Evolutionary conservation across 148 eudicot species (phyloP).

Genomic region (Chenopodium suecicum): DNA sequence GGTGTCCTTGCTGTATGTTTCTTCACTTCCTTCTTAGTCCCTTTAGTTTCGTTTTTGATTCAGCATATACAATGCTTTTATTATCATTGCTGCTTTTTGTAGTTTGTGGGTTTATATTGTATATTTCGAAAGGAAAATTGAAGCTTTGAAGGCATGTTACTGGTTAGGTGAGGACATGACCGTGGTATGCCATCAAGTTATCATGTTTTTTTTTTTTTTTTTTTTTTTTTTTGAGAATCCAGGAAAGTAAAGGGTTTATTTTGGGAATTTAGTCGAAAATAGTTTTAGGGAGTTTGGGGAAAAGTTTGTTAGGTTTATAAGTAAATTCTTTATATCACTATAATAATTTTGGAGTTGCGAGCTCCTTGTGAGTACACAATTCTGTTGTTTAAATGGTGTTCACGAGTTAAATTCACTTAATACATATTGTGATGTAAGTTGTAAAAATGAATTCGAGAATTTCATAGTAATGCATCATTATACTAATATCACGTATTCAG

Average conservation of each 20-base stretch:
- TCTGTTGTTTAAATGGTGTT: not conserved
- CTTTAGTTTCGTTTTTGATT: not conserved
- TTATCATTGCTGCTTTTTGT: not conserved
- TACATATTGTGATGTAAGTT: not conserved
- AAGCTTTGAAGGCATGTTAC: not conserved
- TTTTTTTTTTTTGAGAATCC: not conserved
- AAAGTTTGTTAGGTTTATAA: not conserved
- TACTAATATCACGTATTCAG: not conserved
- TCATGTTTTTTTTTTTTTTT: not conserved
- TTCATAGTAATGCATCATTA: not conserved
- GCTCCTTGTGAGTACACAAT: too few species aligned
- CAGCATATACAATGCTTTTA: not conserved
- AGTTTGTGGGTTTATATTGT: not conserved
- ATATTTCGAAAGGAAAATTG: not conserved
- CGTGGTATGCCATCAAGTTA: not conserved
- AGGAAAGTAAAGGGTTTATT: not conserved
- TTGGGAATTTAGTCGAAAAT: not conserved
- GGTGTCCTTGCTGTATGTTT: constrained; percentile 89
- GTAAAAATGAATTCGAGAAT: not conserved
- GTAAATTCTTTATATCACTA: not conserved
- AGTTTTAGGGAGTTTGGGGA: not conserved
- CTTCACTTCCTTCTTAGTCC: not conserved
- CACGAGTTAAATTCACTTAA: not conserved
- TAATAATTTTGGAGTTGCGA: too few species aligned
- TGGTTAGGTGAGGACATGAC: not conserved